Base-by-base conservation (phyloP, 2,329 filamentous ascomycete species). In the Cercospora zeae-maydis region DNA sequence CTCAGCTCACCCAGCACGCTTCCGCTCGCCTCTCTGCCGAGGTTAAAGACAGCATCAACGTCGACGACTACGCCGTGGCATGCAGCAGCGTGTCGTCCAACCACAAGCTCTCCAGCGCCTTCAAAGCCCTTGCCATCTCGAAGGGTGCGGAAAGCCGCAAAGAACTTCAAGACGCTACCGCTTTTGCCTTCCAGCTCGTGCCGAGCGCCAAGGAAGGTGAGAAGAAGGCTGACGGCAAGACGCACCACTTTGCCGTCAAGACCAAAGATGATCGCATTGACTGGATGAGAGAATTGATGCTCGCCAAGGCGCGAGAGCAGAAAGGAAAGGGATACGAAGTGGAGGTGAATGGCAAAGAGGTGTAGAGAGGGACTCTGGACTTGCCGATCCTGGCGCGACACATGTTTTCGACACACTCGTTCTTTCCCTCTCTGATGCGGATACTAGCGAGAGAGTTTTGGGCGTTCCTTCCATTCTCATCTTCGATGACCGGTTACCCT, bases 201-300 rank as follows among this genome's bases (percentile, higher is more conserved):
- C 91, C 91, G 3, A 78, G 81, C 71, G 81, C 86, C 70, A 81
- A 81, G 51, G 53, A 51, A n/a, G 34, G 53, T 74, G 66, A 82
- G 75, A 37, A 33, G n/a, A 53, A 30, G 1, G 31, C 8, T 1
- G 57, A 51, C 13, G 61, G 59, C 30, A 97, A 96, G 83, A 90
- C 91, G 49, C 93, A 98, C 73, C 92, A 98, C 75, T 98, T 98
- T 75, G 91, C 93, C 0, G 93, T 97, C 70, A 89, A 89, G 78
- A 86, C 83, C 71, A 85, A 92, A 13, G 91, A 97, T 73, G 91
- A 97, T 75, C 85, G 93, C 65, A 97, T 98, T 72, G 93, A 97
- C 75, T 99, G 95, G 95, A 96, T 96, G 91, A 84, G 91, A 59
- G 91, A 96, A 82, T 80, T 96, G 65, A 96, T 96, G 91, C 85